Percentiles rank a stretch among this genome's conserved stretches.
Evolutionary conservation across 306 rosid species (phyloP).

Genomic region (Vicia sativa): DNA sequence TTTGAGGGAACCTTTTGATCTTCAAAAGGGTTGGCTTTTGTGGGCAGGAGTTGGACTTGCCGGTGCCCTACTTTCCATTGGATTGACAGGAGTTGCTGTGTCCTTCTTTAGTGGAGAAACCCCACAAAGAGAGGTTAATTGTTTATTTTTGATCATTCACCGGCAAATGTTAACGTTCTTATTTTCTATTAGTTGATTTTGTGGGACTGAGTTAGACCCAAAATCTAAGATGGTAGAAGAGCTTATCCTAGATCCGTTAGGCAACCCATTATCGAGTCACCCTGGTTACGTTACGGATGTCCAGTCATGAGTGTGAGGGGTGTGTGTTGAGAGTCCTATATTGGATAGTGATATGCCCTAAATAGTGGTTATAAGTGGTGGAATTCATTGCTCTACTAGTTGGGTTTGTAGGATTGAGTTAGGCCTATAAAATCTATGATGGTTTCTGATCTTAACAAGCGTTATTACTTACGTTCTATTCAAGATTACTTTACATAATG

Average conservation of each 20-base stretch:
- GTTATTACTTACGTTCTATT: constrained; percentile 31
- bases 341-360: background rate
- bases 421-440: background rate
- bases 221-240: background rate
- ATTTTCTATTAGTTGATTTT: constrained; percentile 17
- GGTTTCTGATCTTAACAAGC: background rate
- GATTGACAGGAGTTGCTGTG: constrained; percentile 69
- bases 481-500: constrained; percentile 11
- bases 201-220: background rate
- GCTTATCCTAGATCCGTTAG: background rate
- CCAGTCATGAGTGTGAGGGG: no score
- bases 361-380: background rate
- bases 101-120: constrained; percentile 70
- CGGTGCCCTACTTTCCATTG: constrained; percentile 72
- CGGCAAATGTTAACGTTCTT: constrained; percentile 24
- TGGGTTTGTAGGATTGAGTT: background rate
- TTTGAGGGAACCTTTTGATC: constrained; percentile 76
- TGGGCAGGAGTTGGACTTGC: constrained; percentile 95
- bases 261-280: background rate
- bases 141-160: constrained; percentile 26
- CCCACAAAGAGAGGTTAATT: constrained; percentile 82
- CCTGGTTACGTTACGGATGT: background rate
- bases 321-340: background rate
- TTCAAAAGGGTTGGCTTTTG: constrained; percentile 90
- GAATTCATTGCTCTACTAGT: background rate